phyloP scores from a whole-genome alignment of 495 filamentous ascomycete genomes.

The Penicillium bovifimosum region DNA sequence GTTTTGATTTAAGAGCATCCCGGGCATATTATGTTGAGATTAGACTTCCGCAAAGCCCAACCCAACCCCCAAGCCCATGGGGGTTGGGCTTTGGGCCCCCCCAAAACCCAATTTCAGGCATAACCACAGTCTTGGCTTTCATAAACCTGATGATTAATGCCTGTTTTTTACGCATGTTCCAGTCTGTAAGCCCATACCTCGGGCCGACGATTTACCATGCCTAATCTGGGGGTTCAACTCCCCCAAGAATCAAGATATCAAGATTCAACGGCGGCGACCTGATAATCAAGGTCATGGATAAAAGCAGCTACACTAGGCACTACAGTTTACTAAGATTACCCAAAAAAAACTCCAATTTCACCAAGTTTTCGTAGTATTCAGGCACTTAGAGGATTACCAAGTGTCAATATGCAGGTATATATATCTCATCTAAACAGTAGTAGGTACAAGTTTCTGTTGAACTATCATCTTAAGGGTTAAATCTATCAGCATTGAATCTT shows the following conservation, averaged over 20 bases:
- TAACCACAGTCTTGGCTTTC: background rate
- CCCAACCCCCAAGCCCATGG: too few relatives aligned
- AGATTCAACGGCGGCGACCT: constrained; percentile 1
- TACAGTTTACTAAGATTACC: background rate
- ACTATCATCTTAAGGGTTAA: too few relatives aligned
- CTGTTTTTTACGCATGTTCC: too few relatives aligned
- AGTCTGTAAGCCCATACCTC: too few relatives aligned
- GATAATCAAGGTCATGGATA: constrained; percentile 2
- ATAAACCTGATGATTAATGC: background rate
- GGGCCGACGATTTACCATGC: background rate
- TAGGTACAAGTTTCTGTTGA: background rate
- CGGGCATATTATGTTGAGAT: too few relatives aligned
- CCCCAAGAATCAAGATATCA: constrained; percentile 4
- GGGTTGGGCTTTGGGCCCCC: too few relatives aligned
- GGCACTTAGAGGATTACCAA: background rate
- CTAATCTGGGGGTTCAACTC: constrained; percentile 1
- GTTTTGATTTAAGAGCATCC: too few relatives aligned
- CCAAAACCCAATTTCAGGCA: too few relatives aligned
- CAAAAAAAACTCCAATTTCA: background rate
- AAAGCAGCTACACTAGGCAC: background rate
- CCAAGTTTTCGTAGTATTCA: background rate
- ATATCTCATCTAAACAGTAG: background rate
- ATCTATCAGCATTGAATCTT: too few relatives aligned
- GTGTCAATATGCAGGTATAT: background rate
- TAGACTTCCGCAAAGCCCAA: too few relatives aligned